These are phyloP conservation scores for Tolypocladium amazonense DNA, from an alignment of 2,329 filamentous ascomycete genomes.

Conservation along the genomic window DNA sequence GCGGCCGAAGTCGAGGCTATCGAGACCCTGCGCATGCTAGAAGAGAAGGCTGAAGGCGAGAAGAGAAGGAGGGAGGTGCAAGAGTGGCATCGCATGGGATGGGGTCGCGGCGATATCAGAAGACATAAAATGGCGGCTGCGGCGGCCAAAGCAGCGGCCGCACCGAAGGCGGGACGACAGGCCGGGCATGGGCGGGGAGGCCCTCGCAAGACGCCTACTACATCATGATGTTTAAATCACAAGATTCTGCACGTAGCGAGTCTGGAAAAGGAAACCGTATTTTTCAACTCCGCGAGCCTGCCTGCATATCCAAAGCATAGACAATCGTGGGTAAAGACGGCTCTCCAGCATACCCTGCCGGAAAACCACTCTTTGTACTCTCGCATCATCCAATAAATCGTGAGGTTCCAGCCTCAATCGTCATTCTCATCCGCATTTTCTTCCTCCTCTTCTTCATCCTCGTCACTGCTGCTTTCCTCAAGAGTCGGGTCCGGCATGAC, in stretches of 20 bases:
- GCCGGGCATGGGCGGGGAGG: not conserved
- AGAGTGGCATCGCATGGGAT: not conserved
- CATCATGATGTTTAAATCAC: too few relatives aligned
- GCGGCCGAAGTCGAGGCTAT: not conserved
- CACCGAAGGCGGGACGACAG: not conserved
- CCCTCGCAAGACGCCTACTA: not conserved
- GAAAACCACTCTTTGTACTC: too few relatives aligned
- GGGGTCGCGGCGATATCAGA: not conserved
- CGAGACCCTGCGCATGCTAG: not conserved
- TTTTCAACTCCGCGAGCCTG: not conserved
- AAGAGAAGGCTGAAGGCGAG: not conserved
- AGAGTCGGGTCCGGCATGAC: slow-evolving; percentile 57
- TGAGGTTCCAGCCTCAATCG: not conserved
- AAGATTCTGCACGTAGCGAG: too few relatives aligned
- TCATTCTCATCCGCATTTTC: slow-evolving; percentile 4
- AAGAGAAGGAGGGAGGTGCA: not conserved
- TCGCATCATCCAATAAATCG: not conserved
- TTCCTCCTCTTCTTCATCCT: slow-evolving; percentile 17
- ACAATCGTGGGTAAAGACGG: not conserved
- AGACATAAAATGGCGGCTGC: too few relatives aligned
- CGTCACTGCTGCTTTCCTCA: slow-evolving; percentile 29
- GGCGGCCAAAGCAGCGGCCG: not conserved
- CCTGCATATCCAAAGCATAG: not conserved
- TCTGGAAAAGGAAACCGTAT: too few relatives aligned
- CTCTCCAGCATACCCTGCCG: not conserved